Conservation (phyloP, 2,329 filamentous ascomycete species). For the Samsoniella hepiali region DNA sequence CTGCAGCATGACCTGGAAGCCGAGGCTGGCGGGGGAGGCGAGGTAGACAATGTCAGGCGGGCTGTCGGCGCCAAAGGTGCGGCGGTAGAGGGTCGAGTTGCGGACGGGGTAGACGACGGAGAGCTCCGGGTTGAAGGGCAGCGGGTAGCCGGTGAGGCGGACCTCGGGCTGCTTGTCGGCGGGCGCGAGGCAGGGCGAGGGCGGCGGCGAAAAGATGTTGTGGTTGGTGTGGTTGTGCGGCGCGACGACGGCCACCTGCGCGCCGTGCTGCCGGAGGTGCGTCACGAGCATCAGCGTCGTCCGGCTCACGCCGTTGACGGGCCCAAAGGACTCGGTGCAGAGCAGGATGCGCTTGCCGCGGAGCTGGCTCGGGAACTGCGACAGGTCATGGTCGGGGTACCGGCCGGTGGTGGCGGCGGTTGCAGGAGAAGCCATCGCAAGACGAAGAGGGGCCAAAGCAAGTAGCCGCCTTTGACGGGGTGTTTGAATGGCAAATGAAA, state of each 20-base stretch:
- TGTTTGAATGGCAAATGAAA: not conserved
- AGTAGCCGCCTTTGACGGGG: not conserved
- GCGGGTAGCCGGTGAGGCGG: slow-evolving; percentile 60
- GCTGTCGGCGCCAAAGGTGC: slow-evolving; percentile 51
- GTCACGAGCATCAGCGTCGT: slow-evolving; percentile 68
- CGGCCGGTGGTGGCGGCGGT: slow-evolving; percentile 9
- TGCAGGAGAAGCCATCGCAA: slow-evolving; percentile 5
- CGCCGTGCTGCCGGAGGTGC: slow-evolving; percentile 62
- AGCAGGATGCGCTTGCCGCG: slow-evolving; percentile 61
- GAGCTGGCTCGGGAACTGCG: slow-evolving; percentile 47
- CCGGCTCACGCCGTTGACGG: slow-evolving; percentile 69
- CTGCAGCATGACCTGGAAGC: slow-evolving; percentile 70
- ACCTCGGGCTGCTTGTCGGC: slow-evolving; percentile 45
- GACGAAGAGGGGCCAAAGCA: not conserved
- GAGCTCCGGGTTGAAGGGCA: slow-evolving; percentile 69
- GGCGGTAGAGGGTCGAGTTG: slow-evolving; percentile 56
- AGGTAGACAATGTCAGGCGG: slow-evolving; percentile 66
- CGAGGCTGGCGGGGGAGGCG: slow-evolving; percentile 65
- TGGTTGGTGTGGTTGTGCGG: slow-evolving; percentile 54
- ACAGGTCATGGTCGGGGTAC: slow-evolving; percentile 37
- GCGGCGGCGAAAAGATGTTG: slow-evolving; percentile 51
- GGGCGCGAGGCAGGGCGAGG: slow-evolving; percentile 32
- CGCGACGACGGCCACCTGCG: slow-evolving; percentile 63
- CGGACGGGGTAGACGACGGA: slow-evolving; percentile 68
- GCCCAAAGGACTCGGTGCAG: slow-evolving; percentile 69